Conservation (phyloP, 129 eudicot species). For the Lactuca sativa region DNA sequence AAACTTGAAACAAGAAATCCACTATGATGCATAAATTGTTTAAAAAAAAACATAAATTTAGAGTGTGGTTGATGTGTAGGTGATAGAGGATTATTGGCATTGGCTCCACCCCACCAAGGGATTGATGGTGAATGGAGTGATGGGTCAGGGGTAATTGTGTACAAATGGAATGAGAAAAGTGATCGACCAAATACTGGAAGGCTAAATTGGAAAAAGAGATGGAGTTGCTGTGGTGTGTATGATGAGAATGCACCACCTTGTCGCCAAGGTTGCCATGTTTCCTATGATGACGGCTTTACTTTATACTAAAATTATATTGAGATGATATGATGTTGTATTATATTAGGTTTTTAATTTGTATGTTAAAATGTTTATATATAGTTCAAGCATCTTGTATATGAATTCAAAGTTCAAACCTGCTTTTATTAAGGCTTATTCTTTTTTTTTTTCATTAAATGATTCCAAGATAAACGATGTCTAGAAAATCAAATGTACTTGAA, state of each 20-base stretch:
- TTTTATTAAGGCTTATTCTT: too few species aligned
- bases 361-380: background rate
- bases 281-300: slow-evolving; percentile 81
- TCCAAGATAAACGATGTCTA: too few species aligned
- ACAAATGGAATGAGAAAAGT: slow-evolving; percentile 68
- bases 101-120: slow-evolving; percentile 81
- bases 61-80: slow-evolving; percentile 37
- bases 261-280: slow-evolving; percentile 71
- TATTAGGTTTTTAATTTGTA: slow-evolving; percentile 1
- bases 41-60: background rate
- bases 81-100: slow-evolving; percentile 64
- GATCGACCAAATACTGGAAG: slow-evolving; percentile 73
- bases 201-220: slow-evolving; percentile 71
- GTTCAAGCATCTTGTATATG: background rate
- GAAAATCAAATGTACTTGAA: too few species aligned
- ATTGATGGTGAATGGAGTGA: slow-evolving; percentile 81
- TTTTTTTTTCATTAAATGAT: too few species aligned
- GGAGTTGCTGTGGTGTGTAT: slow-evolving; percentile 84
- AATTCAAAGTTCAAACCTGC: too few species aligned
- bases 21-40: too few species aligned
- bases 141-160: slow-evolving; percentile 65
- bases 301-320: slow-evolving; percentile 30
- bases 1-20: too few species aligned
- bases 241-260: slow-evolving; percentile 74
- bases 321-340: background rate